phyloP scores from a whole-genome alignment of 2,329 filamentous ascomycete species.

The Madurella fahalii region DNA sequence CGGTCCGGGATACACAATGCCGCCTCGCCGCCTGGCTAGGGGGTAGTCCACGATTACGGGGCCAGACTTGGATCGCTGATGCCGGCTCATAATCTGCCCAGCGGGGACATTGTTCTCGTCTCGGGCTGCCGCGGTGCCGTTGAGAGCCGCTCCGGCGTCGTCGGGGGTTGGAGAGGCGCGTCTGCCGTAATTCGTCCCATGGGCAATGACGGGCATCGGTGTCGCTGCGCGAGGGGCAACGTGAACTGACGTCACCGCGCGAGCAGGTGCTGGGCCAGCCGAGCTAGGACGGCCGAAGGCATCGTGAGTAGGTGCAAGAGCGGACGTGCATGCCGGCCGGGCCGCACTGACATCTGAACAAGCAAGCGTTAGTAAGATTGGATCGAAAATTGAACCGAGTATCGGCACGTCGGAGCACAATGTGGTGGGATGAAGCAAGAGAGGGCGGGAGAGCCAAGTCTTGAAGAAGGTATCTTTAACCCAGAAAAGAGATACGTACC shows the following conservation, averaged over 20 bases:
- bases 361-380: too few species aligned
- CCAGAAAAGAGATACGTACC: neutral
- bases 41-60: neutral
- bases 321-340: too few species aligned
- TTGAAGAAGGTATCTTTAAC: neutral
- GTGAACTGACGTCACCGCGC: too few species aligned
- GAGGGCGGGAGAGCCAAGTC: neutral
- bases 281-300: neutral
- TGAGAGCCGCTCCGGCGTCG: neutral
- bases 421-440: neutral
- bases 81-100: neutral
- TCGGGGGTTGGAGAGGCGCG: neutral
- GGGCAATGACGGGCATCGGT: neutral
- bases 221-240: neutral
- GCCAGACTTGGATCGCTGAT: constrained; percentile 14
- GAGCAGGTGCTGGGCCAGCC: too few species aligned
- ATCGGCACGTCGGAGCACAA: neutral
- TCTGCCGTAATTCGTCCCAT: neutral
- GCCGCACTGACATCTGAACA: too few species aligned
- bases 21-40: neutral
- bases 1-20: constrained; percentile 9
- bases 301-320: too few species aligned
- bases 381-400: too few species aligned
- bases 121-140: neutral
- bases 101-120: neutral